Base-by-base conservation (phyloP, 106 monocot species). In the Posidonia australis region DNA sequence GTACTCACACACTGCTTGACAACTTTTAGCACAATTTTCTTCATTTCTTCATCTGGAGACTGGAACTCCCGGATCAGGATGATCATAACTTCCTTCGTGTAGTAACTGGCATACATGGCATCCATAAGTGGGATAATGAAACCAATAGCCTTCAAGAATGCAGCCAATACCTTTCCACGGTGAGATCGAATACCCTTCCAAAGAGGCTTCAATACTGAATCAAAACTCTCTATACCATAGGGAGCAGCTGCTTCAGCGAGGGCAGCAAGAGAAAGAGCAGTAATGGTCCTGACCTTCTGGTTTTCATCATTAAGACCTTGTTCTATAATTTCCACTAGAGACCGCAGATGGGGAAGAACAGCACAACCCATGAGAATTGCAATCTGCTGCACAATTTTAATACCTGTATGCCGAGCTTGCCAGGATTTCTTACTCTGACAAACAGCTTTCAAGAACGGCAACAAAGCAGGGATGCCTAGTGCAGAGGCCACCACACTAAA, bases 331-430 rank as follows among this genome's bases (percentile, higher is more conserved):
- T 94, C 94, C 41, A 94, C 94, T 31, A 94, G 76, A 10, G 94
- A 94, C 71, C 77, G 90, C 24, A 94, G 74, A 67, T 94, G 94
- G 0, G 94, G 90, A 58, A 94, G 84, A 26, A 94, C 94, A 27
- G 94, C 94, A 84, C 89, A 94, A 28, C 94, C 94, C 94, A 94
- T 94, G 4, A 94, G 86, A 82, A 94, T 94, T 14, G 94, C 94
- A 69, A 94, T 94, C 72, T 94, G 94, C 70, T 94, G 94, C 44
- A 84, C 82, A 70, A 94, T 94, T 68, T 94, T 94, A 16, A 94
- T 94, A 71, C 94, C 94, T 26, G 94, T 94, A 45, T 94, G 94
- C 62, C 94, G 66, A 42, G 94, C 94, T 66, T 94, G 94, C 94
- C 94, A 94, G 1, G 90, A 90, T 75, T 94, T 94, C 79, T 94